Percentiles rank a stretch among this genome's conserved stretches.
These are phyloP conservation scores for Debaryomyces psychrophilus DNA, from an alignment of 1,139 yeast species.

Conservation along the genomic window DNA sequence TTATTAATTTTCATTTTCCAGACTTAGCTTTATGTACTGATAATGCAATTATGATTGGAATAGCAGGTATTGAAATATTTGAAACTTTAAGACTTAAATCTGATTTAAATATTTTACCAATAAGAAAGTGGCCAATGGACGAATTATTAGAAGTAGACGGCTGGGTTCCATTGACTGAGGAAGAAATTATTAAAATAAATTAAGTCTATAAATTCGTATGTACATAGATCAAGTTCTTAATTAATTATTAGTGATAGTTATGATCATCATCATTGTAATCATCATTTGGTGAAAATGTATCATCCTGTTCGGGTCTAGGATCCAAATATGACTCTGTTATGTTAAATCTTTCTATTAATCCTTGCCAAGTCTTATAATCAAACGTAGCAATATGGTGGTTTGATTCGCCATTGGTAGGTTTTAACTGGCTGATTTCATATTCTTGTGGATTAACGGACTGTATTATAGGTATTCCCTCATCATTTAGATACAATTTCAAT, in stretches of 20 bases:
- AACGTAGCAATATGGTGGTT: constrained; percentile 74
- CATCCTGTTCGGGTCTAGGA: constrained; percentile 40
- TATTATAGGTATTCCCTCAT: constrained; percentile 45
- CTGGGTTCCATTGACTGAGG: constrained; percentile 40
- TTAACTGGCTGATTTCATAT: constrained; percentile 17
- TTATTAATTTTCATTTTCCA: constrained; percentile 59
- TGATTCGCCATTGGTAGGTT: constrained; percentile 24
- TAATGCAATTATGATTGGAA: constrained; percentile 96
- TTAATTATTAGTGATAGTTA: background rate
- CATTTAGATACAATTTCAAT: constrained; percentile 53
- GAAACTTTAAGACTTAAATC: constrained; percentile 56
- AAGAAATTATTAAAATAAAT: constrained; percentile 1
- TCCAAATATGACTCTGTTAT: constrained; percentile 60
- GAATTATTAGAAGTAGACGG: constrained; percentile 52
- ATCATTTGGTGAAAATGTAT: constrained; percentile 27
- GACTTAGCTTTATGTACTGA: constrained; percentile 80
- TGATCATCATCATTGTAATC: constrained; percentile 10
- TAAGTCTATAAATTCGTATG: constrained; percentile 11
- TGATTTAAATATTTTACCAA: constrained; percentile 56
- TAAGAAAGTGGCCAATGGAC: constrained; percentile 75
- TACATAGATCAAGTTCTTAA: background rate
- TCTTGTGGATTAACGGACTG: constrained; percentile 22
- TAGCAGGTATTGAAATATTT: constrained; percentile 89
- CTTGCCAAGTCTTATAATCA: constrained; percentile 66
- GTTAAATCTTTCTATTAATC: constrained; percentile 49